Evolutionary conservation across 805 yeast genomes (phyloP).

Genomic region (Barnettozyma sucrosica): DNA sequence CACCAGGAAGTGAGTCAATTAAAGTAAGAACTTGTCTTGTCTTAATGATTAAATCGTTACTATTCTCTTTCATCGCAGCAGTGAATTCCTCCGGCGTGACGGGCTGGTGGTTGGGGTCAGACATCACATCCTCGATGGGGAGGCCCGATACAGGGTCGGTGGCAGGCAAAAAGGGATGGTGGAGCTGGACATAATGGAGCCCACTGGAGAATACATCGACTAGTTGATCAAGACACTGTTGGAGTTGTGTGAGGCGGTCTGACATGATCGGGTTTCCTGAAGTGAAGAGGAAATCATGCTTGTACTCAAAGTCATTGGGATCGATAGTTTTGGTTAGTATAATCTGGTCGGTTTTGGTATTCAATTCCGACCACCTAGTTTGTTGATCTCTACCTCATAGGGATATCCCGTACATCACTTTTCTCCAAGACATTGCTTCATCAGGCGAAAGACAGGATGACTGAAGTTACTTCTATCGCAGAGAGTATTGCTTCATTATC

Average conservation of each 20-base stretch:
- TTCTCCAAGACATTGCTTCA: too few relatives aligned
- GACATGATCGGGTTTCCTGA: conserved; percentile 51
- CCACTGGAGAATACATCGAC: conserved; percentile 78
- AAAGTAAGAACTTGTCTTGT: conserved; percentile 81
- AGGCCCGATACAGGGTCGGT: conserved; percentile 18
- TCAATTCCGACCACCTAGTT: neutral
- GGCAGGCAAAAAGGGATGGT: conserved; percentile 53
- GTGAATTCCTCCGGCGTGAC: conserved; percentile 34
- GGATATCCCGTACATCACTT: too few relatives aligned
- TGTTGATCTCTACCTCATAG: neutral
- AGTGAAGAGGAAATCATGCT: too few relatives aligned
- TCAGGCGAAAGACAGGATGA: neutral
- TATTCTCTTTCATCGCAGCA: conserved; percentile 63
- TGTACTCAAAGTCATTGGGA: too few relatives aligned
- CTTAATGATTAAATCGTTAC: conserved; percentile 79
- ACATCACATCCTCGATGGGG: conserved; percentile 45
- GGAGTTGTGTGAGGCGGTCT: conserved; percentile 86
- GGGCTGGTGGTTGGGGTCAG: conserved; percentile 58
- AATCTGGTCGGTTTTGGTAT: too few relatives aligned
- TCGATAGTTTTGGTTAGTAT: too few relatives aligned
- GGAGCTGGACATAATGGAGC: conserved; percentile 70
- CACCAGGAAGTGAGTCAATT: conserved; percentile 88
- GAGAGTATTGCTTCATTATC: neutral
- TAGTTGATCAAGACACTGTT: conserved; percentile 74
- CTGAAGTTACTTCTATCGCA: neutral